A percentile compares a stretch with the other conserved stretches of the same genome.
Conservation (phyloP, 2,329 filamentous ascomycete genomes). For the Phyllosticta citribraziliensis region DNA sequence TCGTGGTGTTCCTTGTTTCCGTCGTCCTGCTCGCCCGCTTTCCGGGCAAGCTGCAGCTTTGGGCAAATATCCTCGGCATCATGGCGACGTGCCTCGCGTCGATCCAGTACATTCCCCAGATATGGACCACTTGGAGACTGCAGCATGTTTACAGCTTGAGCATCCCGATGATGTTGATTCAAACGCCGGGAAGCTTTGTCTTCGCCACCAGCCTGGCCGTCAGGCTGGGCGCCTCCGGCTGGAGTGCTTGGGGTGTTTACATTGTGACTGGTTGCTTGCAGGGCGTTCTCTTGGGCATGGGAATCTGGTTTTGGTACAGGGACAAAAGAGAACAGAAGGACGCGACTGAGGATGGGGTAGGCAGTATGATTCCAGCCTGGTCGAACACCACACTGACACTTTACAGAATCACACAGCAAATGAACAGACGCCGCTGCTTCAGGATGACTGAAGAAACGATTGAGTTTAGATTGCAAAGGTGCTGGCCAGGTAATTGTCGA, state of each 20-base stretch:
- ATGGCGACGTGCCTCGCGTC: conserved; percentile 68
- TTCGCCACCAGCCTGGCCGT: conserved; percentile 78
- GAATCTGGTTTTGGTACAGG: conserved; percentile 61
- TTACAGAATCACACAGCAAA: neutral
- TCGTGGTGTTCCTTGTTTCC: conserved; percentile 56
- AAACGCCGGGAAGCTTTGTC: conserved; percentile 84
- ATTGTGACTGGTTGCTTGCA: conserved; percentile 80
- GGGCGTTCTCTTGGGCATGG: conserved; percentile 70
- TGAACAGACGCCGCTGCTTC: neutral
- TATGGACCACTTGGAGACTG: conserved; percentile 78
- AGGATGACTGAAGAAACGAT: neutral
- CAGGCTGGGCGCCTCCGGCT: conserved; percentile 70
- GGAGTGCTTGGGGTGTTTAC: conserved; percentile 94
- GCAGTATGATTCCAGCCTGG: neutral
- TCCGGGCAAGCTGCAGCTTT: conserved; percentile 57
- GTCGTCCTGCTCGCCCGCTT: conserved; percentile 57
- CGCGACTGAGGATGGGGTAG: neutral
- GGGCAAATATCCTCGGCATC: conserved; percentile 80
- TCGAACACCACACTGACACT: neutral
- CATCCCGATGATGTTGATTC: conserved; percentile 97
- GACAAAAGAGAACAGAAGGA: conserved; percentile 20
- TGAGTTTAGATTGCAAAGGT: neutral
- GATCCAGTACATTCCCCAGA: conserved; percentile 91
- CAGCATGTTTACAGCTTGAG: conserved; percentile 84
- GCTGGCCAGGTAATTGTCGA: too few species aligned